Conservation (phyloP, 1,139 yeast species). For the Yamadazyma blattariae region DNA sequence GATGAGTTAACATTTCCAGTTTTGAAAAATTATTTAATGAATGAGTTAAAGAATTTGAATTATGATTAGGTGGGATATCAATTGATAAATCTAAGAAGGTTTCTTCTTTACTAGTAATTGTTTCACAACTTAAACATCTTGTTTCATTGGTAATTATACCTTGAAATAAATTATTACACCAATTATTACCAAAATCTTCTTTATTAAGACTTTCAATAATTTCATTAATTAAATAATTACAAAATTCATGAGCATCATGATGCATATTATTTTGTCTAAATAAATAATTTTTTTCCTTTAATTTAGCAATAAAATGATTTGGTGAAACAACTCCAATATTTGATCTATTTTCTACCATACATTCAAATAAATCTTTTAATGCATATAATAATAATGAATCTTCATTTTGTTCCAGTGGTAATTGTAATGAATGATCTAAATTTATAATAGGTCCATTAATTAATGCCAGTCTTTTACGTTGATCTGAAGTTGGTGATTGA, state of each 20-base stretch:
- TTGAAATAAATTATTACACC: slow-evolving; percentile 76
- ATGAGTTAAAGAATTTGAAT: slow-evolving; percentile 64
- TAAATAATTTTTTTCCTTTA: slow-evolving; percentile 78
- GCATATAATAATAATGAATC: slow-evolving; percentile 65
- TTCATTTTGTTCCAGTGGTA: slow-evolving; percentile 40
- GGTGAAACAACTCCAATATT: slow-evolving; percentile 87
- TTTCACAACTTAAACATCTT: slow-evolving; percentile 87
- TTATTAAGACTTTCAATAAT: slow-evolving; percentile 67
- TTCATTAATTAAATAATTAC: slow-evolving; percentile 80
- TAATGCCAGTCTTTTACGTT: slow-evolving; percentile 76
- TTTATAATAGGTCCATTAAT: slow-evolving; percentile 82
- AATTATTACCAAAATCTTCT: slow-evolving; percentile 33
- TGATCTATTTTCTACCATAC: slow-evolving; percentile 70
- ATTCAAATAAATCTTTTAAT: slow-evolving; percentile 80
- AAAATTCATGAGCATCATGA: slow-evolving; percentile 97
- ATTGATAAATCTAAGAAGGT: slow-evolving; percentile 82
- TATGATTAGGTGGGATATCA: slow-evolving; percentile 71
- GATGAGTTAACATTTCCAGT: slow-evolving; percentile 79
- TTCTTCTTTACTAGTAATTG: slow-evolving; percentile 81
- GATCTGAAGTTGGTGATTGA: slow-evolving; percentile 64
- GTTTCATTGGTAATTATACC: slow-evolving; percentile 87
- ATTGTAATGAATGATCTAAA: slow-evolving; percentile 60
- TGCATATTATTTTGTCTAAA: slow-evolving; percentile 88
- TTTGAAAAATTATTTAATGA: slow-evolving; percentile 80
- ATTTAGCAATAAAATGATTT: slow-evolving; percentile 61